Percentiles rank a stretch among this genome's conserved stretches.
Evolutionary conservation across 2,329 filamentous ascomycete genomes (phyloP).

Genomic region (Grosmannia huntii): DNA sequence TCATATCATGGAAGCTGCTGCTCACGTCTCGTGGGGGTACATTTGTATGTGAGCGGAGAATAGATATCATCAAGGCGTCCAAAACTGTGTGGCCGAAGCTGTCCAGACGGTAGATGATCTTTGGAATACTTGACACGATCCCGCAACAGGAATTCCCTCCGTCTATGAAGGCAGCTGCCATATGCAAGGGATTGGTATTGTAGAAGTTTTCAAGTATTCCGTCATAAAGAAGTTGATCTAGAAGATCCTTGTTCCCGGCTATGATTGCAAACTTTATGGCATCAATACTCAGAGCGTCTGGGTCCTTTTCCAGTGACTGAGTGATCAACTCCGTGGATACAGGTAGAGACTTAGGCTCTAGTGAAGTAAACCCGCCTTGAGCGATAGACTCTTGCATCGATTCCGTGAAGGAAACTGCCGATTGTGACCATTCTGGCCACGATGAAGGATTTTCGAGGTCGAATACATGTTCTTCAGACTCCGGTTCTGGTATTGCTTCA

Average conservation of each 20-base stretch:
- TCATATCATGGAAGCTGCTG: neutral
- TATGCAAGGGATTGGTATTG: neutral
- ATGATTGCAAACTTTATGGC: neutral
- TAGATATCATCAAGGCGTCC: constrained; percentile 2
- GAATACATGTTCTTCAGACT: neutral
- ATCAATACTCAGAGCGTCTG: neutral
- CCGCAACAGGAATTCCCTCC: constrained; percentile 1
- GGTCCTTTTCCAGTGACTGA: neutral
- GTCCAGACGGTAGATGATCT: neutral
- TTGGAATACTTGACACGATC: neutral
- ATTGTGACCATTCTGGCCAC: neutral
- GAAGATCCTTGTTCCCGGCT: neutral
- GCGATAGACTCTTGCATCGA: neutral
- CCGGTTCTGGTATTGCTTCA: neutral
- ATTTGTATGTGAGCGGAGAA: constrained; percentile 3
- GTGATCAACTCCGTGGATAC: neutral
- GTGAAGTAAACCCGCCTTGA: neutral
- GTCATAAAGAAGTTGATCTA: neutral
- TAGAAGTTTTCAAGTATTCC: neutral
- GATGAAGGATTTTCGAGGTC: neutral
- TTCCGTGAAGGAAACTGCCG: neutral
- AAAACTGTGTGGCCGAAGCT: neutral
- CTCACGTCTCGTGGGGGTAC: neutral
- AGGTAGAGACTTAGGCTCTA: neutral
- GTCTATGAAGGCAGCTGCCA: constrained; percentile 1